Percentiles rank a stretch among this genome's conserved stretches.
These are phyloP conservation scores for Vaccinium darrowii DNA, from an alignment of 148 eudicot genomes.

Conservation along the genomic window DNA sequence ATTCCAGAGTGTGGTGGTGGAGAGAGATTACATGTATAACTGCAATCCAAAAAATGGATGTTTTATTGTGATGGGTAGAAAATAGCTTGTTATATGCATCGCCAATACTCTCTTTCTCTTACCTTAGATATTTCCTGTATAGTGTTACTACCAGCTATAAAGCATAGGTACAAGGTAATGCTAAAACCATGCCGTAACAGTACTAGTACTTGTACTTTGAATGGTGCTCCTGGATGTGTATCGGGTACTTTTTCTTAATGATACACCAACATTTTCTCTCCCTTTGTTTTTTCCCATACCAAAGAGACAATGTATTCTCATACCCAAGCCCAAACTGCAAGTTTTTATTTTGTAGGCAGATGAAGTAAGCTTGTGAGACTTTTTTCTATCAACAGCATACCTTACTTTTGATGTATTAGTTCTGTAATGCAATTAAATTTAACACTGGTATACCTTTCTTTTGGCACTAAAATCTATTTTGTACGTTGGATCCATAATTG, in stretches of 20 bases:
- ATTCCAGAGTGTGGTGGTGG: neutral
- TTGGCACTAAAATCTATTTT: too few species aligned
- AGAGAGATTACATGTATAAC: neutral
- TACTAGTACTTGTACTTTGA: neutral
- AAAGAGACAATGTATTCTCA: too few species aligned
- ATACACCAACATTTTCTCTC: too few species aligned
- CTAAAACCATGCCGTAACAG: neutral
- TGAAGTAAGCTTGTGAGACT: too few species aligned
- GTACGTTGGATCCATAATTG: too few species aligned
- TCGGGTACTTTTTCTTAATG: neutral
- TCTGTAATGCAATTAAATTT: too few species aligned
- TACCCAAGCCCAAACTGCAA: too few species aligned
- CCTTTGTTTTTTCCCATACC: too few species aligned
- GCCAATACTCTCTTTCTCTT: neutral
- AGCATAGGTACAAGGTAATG: neutral
- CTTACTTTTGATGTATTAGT: too few species aligned
- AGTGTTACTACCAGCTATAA: neutral
- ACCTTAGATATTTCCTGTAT: neutral
- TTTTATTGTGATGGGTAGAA: neutral
- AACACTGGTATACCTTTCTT: too few species aligned
- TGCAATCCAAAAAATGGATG: neutral
- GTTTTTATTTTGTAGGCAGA: too few species aligned
- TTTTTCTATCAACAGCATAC: too few species aligned
- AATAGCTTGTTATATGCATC: neutral
- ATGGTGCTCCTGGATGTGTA: neutral